These are phyloP conservation scores for Falciphora oryzae DNA, from an alignment of 2,329 filamentous ascomycete species.

Conservation along the genomic window DNA sequence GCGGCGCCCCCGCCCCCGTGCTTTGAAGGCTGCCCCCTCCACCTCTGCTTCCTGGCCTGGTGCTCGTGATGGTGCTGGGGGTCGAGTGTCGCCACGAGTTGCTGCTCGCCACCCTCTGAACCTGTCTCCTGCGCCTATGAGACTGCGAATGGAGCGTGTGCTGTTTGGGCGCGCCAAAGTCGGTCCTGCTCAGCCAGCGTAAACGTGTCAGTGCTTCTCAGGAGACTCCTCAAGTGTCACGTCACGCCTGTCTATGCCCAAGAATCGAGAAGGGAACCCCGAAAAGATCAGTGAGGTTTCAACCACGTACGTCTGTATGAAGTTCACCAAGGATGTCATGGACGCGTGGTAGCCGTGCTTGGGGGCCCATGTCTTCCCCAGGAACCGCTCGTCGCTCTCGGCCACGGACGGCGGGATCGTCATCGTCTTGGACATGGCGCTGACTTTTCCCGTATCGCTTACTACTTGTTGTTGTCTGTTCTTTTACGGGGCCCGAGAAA, in stretches of 20 bases:
- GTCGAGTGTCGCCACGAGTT: not conserved
- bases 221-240: too few species aligned
- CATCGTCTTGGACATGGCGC: not conserved
- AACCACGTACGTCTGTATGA: conserved; percentile 10
- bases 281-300: not conserved
- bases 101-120: not conserved
- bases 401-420: not conserved
- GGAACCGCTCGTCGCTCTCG: not conserved
- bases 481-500: too few species aligned
- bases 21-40: too few species aligned
- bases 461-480: too few species aligned
- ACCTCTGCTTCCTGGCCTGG: too few species aligned
- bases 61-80: too few species aligned
- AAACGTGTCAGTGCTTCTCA: not conserved
- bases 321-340: conserved; percentile 11
- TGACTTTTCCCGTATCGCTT: too few species aligned
- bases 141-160: not conserved
- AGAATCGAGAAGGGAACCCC: too few species aligned
- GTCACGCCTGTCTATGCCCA: too few species aligned
- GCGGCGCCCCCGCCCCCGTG: too few species aligned
- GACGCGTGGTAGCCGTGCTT: conserved; percentile 10
- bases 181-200: not conserved
- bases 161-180: not conserved
- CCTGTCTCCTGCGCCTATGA: not conserved
- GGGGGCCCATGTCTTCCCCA: conserved; percentile 2